Evolutionary conservation across 352 stramenopile species (phyloP), one percentile per base, ranked within the genome.

Genomic region (Pythium sp.): DNA sequence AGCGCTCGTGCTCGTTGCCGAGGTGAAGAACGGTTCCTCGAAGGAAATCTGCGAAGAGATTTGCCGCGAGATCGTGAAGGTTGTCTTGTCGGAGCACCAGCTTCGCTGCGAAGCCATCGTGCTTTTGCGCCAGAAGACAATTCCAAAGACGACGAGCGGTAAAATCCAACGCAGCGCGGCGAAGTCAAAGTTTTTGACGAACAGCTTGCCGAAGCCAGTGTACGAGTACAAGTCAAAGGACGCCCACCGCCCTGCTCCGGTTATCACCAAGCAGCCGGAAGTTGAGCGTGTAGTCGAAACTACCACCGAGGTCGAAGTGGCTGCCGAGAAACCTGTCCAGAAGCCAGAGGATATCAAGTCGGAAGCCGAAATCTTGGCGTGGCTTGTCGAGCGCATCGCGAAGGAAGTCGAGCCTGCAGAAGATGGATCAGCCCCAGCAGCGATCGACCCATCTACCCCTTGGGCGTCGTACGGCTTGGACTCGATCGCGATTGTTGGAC

Each of bases 141-240:
- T 95, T 26, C 80, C 84, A 1, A 94, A 95, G 77, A 95, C 89
- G 0, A 95, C 86, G 20, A 95, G 87, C 57, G 87, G 89, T 54
- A 96, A 94, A 72, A 93, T 95, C 38, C 85, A 92, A 62, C 88
- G 88, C 22, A 87, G 84, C 58, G 79, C 78, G 9, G 75, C 82
- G 11, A 93, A 91, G 69, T 36, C 75, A 5, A 78, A 87, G 68
- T 92, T 83, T 65, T 56, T 87, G 26, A 65, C 74, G 15, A 75
- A 70, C 34, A 77, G 71, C 32, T 71, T 90, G 18, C 58, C 28
- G 0, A 91, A 88, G 71, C 73, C 81, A 54, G 54, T 91, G 41
- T 89, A 75, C 47, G 75, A 81, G 54, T 85, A 83, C 62, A 80
- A 71, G 68, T 72, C 78, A 1, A 87, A 80, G 71, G 75, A 75